These are phyloP conservation scores for Aureobasidium sp. DNA, from an alignment of 2,329 filamentous ascomycete genomes.

Conservation along the genomic window DNA sequence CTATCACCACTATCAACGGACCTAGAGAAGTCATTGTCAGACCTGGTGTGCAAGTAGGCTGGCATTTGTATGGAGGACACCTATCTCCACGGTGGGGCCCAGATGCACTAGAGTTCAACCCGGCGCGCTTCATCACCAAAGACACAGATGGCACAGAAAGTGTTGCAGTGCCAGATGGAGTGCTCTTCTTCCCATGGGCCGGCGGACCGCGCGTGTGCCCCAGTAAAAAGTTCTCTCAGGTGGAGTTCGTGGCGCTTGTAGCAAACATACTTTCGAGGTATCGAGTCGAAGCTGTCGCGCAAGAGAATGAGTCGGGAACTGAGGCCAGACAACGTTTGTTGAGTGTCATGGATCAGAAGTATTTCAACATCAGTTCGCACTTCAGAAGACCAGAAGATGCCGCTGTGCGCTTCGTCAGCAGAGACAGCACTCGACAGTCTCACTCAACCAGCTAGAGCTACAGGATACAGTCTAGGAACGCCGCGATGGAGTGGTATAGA, in stretches of 20 bases:
- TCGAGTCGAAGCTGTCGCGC: background rate
- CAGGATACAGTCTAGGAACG: too few species aligned
- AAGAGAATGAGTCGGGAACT: background rate
- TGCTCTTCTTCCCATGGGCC: slow-evolving; percentile 40
- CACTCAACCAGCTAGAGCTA: too few species aligned
- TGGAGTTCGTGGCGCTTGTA: slow-evolving; percentile 42
- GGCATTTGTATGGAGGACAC: background rate
- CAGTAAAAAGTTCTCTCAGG: slow-evolving; percentile 47
- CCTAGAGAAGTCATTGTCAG: slow-evolving; percentile 15
- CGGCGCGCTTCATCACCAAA: slow-evolving; percentile 32
- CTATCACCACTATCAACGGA: background rate
- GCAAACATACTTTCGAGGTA: background rate
- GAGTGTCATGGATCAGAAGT: background rate
- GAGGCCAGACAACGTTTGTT: background rate
- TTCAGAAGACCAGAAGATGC: background rate
- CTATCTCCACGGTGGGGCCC: slow-evolving; percentile 15
- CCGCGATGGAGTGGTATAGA: too few species aligned
- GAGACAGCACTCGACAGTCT: background rate
- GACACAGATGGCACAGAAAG: slow-evolving; percentile 8
- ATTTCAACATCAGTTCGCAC: background rate
- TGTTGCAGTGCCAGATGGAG: slow-evolving; percentile 20
- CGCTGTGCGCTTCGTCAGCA: background rate
- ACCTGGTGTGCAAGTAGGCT: background rate
- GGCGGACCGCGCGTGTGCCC: slow-evolving; percentile 43
- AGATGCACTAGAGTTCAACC: slow-evolving; percentile 31